Conservation (phyloP, 768 basidiomycete species). For the Calocybe gangraenosa region DNA sequence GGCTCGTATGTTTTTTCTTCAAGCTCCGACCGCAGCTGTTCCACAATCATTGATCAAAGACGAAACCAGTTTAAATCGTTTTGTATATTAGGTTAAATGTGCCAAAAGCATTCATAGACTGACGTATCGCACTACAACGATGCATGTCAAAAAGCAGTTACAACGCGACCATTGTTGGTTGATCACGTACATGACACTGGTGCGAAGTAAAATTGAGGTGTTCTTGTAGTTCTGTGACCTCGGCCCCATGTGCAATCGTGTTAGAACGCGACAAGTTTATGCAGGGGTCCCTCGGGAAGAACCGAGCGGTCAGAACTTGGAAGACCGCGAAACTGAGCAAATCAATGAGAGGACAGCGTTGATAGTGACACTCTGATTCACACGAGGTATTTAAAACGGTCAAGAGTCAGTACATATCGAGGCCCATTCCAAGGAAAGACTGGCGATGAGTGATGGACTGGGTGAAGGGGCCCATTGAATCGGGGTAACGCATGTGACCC, state of each 20-base stretch:
- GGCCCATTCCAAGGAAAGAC: neutral
- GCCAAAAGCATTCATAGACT: too few species aligned
- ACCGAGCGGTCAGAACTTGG: constrained; percentile 3
- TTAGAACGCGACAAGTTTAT: neutral
- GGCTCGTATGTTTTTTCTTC: neutral
- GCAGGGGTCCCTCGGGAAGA: constrained; percentile 7
- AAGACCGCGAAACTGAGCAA: neutral
- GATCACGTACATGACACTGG: too few species aligned
- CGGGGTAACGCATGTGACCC: constrained; percentile 20
- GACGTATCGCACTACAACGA: too few species aligned
- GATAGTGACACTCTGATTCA: too few species aligned
- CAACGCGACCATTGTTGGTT: neutral
- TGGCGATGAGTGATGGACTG: neutral
- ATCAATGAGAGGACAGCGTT: too few species aligned
- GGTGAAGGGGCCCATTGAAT: constrained; percentile 5
- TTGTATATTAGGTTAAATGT: too few species aligned
- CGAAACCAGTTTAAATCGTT: neutral
- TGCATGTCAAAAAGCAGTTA: neutral
- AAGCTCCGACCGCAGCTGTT: constrained; percentile 1
- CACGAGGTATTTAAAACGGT: too few species aligned
- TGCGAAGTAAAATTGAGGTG: too few species aligned
- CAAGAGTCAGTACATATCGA: neutral
- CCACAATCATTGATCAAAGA: constrained; percentile 1
- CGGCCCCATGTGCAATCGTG: neutral
- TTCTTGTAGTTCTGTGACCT: too few species aligned